These are phyloP conservation scores for Lactuca sativa DNA, from an alignment of 129 eudicot species.

Conservation along the genomic window DNA sequence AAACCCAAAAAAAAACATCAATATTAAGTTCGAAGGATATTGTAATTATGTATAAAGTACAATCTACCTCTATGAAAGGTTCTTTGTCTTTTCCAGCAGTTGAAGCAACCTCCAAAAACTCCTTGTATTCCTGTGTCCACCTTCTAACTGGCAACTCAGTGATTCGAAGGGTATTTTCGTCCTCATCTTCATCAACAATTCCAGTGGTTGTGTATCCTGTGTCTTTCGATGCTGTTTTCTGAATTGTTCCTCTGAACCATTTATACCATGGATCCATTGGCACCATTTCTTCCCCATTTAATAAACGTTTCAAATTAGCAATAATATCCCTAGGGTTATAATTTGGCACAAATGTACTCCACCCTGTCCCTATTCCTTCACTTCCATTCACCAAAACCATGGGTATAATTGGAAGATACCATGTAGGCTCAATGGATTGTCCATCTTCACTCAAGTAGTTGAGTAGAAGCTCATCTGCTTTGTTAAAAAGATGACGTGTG, in stretches of 20 bases:
- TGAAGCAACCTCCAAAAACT: slow-evolving; percentile 60
- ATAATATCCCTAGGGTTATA: slow-evolving; percentile 79
- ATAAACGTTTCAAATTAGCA: slow-evolving; percentile 61
- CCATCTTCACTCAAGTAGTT: slow-evolving; percentile 89
- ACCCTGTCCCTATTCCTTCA: slow-evolving; percentile 98
- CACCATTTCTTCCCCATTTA: slow-evolving; percentile 63
- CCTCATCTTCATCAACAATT: slow-evolving; percentile 60
- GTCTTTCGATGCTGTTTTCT: slow-evolving; percentile 63
- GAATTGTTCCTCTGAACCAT: slow-evolving; percentile 74
- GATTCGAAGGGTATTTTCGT: slow-evolving; percentile 43
- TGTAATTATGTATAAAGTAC: too few relatives aligned
- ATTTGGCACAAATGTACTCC: slow-evolving; percentile 90
- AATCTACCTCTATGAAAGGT: slow-evolving; percentile 65
- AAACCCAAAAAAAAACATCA: too few relatives aligned
- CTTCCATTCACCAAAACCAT: slow-evolving; percentile 88
- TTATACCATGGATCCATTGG: slow-evolving; percentile 98
- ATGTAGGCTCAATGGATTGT: slow-evolving; percentile 72
- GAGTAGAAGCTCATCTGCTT: slow-evolving; percentile 77
- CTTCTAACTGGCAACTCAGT: slow-evolving; percentile 79
- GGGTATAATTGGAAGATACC: slow-evolving; percentile 88
- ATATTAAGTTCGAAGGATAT: too few relatives aligned
- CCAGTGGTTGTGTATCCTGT: slow-evolving; percentile 71
- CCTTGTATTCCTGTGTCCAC: slow-evolving; percentile 96
- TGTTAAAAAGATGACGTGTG: slow-evolving; percentile 67
- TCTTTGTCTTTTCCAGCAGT: slow-evolving; percentile 58